Conservation (phyloP, 768 basidiomycete genomes). For the Pleurotus salmoneostramineus region DNA sequence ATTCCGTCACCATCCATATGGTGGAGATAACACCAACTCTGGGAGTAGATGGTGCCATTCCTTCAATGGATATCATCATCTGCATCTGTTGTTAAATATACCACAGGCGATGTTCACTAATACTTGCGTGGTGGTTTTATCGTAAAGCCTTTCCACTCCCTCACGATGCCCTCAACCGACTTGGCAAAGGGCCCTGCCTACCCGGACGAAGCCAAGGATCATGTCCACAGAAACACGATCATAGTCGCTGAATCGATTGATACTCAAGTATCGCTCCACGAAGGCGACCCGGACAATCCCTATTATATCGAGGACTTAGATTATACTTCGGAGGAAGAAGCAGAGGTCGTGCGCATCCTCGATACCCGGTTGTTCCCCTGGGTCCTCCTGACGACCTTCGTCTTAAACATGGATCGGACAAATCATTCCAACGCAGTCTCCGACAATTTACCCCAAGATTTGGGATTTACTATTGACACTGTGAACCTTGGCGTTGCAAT, state of each 20-base stretch:
- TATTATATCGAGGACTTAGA: conserved; percentile 22
- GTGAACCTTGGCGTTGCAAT: conserved; percentile 35
- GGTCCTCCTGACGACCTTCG: conserved; percentile 29
- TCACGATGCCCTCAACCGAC: background rate
- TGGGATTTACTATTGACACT: conserved; percentile 35
- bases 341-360: conserved; percentile 22
- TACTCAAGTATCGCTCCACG: background rate
- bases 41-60: conserved; percentile 4
- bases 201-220: background rate
- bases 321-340: conserved; percentile 29
- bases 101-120: background rate
- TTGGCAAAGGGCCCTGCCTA: background rate
- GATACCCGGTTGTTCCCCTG: conserved; percentile 24
- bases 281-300: conserved; percentile 14
- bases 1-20: background rate
- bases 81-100: background rate
- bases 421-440: conserved; percentile 38
- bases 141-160: background rate
- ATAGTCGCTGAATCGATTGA: background rate
- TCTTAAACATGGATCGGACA: conserved; percentile 37
- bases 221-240: background rate
- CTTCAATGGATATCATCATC: background rate
- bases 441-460: conserved; percentile 31
- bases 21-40: background rate
- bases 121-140: background rate